A percentile compares a stretch with the other conserved stretches of the same genome.
Conservation (phyloP, 345 rosid genomes). For the Anacardium occidentale region DNA sequence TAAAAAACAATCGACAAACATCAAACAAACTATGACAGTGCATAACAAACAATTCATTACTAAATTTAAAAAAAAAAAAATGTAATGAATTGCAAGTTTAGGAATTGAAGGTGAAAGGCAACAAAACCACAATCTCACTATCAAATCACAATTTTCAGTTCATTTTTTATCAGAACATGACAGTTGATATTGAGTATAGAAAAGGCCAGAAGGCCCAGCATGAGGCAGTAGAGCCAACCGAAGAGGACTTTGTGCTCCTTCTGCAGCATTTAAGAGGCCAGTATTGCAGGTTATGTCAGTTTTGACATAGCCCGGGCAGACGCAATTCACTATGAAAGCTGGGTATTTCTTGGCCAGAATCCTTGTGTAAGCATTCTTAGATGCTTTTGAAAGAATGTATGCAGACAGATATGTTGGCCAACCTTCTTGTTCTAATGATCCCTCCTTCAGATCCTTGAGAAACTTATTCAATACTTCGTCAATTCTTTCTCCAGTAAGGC, state of each 20-base stretch:
- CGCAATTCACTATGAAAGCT: conserved; percentile 22
- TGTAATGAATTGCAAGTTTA: no score
- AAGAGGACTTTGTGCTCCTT: conserved; percentile 14
- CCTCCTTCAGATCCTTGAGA: conserved; percentile 29
- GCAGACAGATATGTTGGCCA: conserved; percentile 26
- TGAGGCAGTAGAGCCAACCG: conserved; percentile 21
- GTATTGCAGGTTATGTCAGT: conserved; percentile 25
- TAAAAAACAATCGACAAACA: no score
- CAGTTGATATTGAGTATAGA: not conserved
- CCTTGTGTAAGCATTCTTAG: conserved; percentile 34
- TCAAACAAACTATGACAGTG: no score
- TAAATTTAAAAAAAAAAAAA: no score
- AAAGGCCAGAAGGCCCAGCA: conserved; percentile 21
- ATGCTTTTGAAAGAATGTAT: conserved; percentile 32
- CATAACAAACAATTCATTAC: no score
- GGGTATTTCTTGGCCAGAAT: conserved; percentile 23
- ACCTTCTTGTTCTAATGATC: conserved; percentile 23
- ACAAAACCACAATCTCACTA: no score
- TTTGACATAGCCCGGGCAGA: conserved; percentile 35
- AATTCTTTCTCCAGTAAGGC: conserved; percentile 33
- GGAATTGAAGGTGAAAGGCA: not conserved
- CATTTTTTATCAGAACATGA: not conserved
- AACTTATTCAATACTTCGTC: conserved; percentile 27
- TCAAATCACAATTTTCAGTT: no score
- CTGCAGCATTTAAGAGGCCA: conserved; percentile 1